Evolutionary conservation across 306 rosid genomes (phyloP).

Genomic region (Cucurbita ficifolia): DNA sequence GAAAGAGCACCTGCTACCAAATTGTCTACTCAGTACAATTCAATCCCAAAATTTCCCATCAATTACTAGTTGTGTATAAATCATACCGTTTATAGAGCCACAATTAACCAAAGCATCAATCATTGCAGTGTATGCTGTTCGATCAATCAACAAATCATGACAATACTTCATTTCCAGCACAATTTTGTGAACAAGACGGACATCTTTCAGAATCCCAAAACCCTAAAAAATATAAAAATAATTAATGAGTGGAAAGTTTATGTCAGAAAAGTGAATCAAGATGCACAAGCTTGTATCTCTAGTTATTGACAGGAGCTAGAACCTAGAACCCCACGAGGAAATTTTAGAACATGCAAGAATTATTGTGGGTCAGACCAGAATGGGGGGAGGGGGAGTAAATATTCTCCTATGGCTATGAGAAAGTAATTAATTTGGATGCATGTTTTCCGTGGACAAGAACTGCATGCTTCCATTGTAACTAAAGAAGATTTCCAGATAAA

Average conservation of each 20-base stretch:
- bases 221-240: conserved; percentile 30
- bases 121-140: conserved; percentile 73
- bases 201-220: conserved; percentile 53
- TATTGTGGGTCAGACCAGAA: not conserved
- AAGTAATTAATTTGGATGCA: not conserved
- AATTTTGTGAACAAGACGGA: conserved; percentile 35
- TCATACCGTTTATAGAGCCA: conserved; percentile 54
- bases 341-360: not conserved
- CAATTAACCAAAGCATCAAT: conserved; percentile 61
- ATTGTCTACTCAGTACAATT: not conserved
- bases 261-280: not conserved
- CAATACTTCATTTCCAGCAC: conserved; percentile 61
- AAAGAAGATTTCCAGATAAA: too few species aligned
- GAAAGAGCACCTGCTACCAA: conserved; percentile 50
- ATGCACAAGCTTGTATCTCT: not conserved
- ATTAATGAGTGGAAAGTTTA: not conserved
- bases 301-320: not conserved
- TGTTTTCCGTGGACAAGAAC: not conserved
- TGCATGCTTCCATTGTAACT: not conserved
- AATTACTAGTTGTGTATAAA: not conserved
- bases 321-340: not conserved
- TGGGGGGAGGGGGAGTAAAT: not conserved
- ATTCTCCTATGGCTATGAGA: not conserved
- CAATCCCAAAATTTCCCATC: not conserved
- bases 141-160: conserved; percentile 35